A percentile compares a stretch with the other conserved stretches of the same genome.
Evolutionary conservation across 2,329 filamentous ascomycete genomes (phyloP).

Genomic region (Fusarium sp.): DNA sequence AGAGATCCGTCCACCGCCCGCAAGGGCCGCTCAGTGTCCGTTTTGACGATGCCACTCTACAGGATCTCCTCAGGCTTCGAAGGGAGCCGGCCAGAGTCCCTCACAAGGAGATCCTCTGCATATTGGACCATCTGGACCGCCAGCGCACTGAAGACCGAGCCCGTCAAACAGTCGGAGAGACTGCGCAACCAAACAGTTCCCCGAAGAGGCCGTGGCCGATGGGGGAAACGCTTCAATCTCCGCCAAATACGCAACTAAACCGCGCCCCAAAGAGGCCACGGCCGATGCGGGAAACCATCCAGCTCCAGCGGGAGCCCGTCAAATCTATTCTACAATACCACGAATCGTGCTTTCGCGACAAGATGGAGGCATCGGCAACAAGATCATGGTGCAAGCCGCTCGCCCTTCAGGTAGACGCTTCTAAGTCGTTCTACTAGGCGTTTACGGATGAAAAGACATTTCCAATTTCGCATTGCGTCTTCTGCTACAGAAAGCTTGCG

Average conservation of each 20-base stretch:
- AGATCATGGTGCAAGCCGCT: conserved; percentile 23
- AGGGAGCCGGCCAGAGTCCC: conserved; percentile 2
- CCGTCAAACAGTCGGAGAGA: neutral
- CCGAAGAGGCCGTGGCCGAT: neutral
- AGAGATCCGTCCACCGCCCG: too few relatives aligned
- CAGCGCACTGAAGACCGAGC: neutral
- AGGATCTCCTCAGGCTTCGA: neutral
- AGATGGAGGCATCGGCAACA: conserved; percentile 4
- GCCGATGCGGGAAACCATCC: neutral
- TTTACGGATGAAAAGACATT: conserved; percentile 12
- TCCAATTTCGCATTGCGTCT: conserved; percentile 14
- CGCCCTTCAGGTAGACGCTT: conserved; percentile 10
- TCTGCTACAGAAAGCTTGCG: conserved; percentile 15
- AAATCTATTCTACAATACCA: conserved; percentile 9
- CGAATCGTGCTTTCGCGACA: conserved; percentile 14
- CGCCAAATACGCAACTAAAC: neutral
- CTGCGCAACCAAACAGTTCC: neutral
- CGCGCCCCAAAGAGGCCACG: neutral
- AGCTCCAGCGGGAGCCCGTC: conserved; percentile 8
- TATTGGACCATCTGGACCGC: conserved; percentile 5
- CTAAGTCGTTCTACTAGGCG: conserved; percentile 3
- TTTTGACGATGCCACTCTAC: too few relatives aligned
- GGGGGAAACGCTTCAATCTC: conserved; percentile 3
- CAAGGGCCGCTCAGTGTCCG: too few relatives aligned
- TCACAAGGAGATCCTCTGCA: neutral